Conservation (phyloP, 768 basidiomycete genomes). For the Phaffia tasmanica region DNA sequence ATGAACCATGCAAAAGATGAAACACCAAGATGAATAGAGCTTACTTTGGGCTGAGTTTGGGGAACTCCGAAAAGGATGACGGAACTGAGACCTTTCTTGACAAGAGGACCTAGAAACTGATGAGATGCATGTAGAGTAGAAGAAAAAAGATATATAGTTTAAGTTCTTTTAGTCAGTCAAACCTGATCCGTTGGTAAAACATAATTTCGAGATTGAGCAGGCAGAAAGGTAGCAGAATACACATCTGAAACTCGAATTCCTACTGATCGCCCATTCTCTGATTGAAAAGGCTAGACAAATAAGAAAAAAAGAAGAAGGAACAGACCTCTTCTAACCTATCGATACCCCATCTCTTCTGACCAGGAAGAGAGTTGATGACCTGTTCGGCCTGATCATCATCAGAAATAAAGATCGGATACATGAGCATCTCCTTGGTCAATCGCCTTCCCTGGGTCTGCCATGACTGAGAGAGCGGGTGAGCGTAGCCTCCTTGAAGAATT, state of each 20-base stretch:
- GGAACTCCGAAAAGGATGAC: conserved; percentile 95
- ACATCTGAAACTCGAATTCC: not conserved
- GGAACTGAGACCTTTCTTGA: conserved; percentile 76
- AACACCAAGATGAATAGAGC: not conserved
- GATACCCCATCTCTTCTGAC: conserved; percentile 89
- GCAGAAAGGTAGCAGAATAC: not conserved
- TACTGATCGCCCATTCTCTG: not conserved
- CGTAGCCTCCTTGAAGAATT: conserved; percentile 67
- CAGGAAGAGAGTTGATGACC: conserved; percentile 65
- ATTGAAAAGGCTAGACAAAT: not conserved
- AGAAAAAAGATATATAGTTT: too few relatives aligned
- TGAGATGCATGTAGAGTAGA: not conserved
- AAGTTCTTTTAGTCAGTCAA: not conserved
- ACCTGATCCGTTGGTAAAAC: not conserved
- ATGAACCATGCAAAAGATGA: not conserved
- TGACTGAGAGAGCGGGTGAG: conserved; percentile 74
- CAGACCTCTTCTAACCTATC: conserved; percentile 59
- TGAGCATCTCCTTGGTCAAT: conserved; percentile 60
- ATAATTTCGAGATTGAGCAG: not conserved
- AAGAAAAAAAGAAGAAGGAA: not conserved
- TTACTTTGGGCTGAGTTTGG: conserved; percentile 61
- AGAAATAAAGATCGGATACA: conserved; percentile 98
- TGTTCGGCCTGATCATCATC: conserved; percentile 81
- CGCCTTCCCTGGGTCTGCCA: conserved; percentile 66
- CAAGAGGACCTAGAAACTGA: conserved; percentile 67